Base-by-base conservation (phyloP, 306 rosid genomes). In the Vicia faba region DNA sequence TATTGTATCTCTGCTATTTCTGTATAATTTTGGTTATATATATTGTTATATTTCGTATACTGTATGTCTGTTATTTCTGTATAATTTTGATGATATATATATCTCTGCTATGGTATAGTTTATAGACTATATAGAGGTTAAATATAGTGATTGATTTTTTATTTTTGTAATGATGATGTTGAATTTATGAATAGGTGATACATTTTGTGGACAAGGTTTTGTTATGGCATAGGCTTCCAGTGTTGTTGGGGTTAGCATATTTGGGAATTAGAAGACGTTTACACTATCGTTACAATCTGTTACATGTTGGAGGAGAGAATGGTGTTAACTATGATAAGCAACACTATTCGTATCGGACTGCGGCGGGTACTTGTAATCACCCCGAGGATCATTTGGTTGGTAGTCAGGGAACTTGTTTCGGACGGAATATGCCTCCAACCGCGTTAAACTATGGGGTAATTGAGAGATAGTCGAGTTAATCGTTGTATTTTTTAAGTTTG, bases 391-490 rank as follows among this genome's bases (percentile, higher is more conserved):
- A 81, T 38, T 61, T 80, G 36, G 36, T 81, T 6, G 93, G 96
- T 0, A 89, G 96, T 68, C 89, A 85, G 38, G 86, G 93, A 28
- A 77, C 91, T 13, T 73, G 61, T 14, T 78, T 89, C 31, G 93
- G 93, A 59, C 84, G 93, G 53, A 85, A 89, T 29, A 87, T 89
- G 93, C 96, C 86, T 4, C 91, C 88, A 0, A 73, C 88, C 0
- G 70, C 85, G 20, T 81, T 72, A 11, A 25, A 28, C 39, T 77
- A 82, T 25, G 86, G 81, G 83, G 92, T 86, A 82, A 73, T 18
- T 12, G 2, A 0, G 9, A 0, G 9, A 33, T 33, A 0, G 38
- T 33, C 38, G 38, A 33, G 38, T 33, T 33, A 33, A 7, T 33
- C 38, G 38, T 6, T 33, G 38, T 33, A 1, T 6, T 55, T 26